These are phyloP conservation scores for Zygoascus bituminiphila DNA, from an alignment of 805 yeast species.

Conservation along the genomic window DNA sequence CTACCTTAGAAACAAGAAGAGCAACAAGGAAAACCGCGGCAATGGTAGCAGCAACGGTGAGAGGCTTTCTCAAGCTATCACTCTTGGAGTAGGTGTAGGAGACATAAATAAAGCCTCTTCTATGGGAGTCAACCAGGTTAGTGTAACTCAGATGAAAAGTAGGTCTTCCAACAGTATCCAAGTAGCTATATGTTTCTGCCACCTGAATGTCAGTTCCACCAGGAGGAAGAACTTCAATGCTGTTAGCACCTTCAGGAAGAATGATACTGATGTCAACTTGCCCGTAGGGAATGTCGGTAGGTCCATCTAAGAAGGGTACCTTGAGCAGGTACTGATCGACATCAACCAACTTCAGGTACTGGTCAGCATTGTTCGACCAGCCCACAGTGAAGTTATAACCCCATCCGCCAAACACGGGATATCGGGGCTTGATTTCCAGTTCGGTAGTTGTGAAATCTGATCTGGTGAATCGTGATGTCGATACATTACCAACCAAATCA, in stretches of 20 bases:
- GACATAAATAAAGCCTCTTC: conserved; percentile 46
- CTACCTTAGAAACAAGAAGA: conserved; percentile 41
- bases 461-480: conserved; percentile 48
- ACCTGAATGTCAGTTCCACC: conserved; percentile 20
- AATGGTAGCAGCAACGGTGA: conserved; percentile 53
- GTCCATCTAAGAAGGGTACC: conserved; percentile 69
- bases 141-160: conserved; percentile 52
- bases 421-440: conserved; percentile 71
- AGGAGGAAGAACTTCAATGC: conserved; percentile 50
- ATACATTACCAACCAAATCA: conserved; percentile 89
- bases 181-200: conserved; percentile 31
- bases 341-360: conserved; percentile 41
- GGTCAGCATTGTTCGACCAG: conserved; percentile 61
- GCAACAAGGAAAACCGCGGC: conserved; percentile 52
- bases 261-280: conserved; percentile 51
- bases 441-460: conserved; percentile 27
- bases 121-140: conserved; percentile 64
- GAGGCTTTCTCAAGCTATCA: conserved; percentile 56
- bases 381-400: conserved; percentile 90
- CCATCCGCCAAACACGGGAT: conserved; percentile 97
- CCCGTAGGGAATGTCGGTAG: conserved; percentile 61
- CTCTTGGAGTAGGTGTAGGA: conserved; percentile 51
- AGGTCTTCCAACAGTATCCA: conserved; percentile 76
- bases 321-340: conserved; percentile 47
- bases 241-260: conserved; percentile 81